phyloP scores from a whole-genome alignment of 495 filamentous ascomycete species.

The Jackrogersella multiformis region DNA sequence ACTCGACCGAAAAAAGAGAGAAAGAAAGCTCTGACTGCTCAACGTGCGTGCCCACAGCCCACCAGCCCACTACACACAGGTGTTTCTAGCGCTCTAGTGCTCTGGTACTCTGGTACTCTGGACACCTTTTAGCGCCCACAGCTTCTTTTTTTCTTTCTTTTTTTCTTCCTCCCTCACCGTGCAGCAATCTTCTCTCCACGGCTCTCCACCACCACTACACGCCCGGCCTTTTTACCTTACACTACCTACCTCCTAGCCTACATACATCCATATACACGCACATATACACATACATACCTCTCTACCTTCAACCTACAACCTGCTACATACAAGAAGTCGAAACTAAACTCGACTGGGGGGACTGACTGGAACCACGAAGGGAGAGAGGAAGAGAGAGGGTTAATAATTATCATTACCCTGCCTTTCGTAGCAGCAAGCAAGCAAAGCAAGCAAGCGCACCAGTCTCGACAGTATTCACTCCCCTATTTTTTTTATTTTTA shows the following conservation, averaged over 20 bases:
- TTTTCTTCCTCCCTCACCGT: constrained; percentile 27
- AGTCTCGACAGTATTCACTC: constrained; percentile 3
- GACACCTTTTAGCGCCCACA: constrained; percentile 39
- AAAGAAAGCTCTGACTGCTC: constrained; percentile 15
- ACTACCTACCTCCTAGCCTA: not conserved
- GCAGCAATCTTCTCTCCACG: too few species aligned
- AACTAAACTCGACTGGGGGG: constrained; percentile 20
- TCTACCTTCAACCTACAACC: not conserved
- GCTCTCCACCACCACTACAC: constrained; percentile 21
- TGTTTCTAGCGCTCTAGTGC: not conserved
- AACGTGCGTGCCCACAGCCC: not conserved
- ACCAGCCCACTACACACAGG: not conserved
- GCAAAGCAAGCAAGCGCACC: constrained; percentile 28
- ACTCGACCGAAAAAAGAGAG: constrained; percentile 28
- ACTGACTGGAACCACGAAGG: constrained; percentile 33
- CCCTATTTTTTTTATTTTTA: not conserved
- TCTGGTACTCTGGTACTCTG: constrained; percentile 21
- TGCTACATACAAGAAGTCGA: constrained; percentile 6
- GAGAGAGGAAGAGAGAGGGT: constrained; percentile 28
- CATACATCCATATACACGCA: too few species aligned
- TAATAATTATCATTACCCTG: constrained; percentile 15
- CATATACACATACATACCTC: not conserved
- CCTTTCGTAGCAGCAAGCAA: constrained; percentile 6
- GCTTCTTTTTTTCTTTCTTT: constrained; percentile 8
- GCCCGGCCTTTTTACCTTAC: not conserved